Evolutionary conservation across 805 yeast genomes (phyloP), one percentile per base, ranked within the genome.

Genomic region (Candida maltosa): DNA sequence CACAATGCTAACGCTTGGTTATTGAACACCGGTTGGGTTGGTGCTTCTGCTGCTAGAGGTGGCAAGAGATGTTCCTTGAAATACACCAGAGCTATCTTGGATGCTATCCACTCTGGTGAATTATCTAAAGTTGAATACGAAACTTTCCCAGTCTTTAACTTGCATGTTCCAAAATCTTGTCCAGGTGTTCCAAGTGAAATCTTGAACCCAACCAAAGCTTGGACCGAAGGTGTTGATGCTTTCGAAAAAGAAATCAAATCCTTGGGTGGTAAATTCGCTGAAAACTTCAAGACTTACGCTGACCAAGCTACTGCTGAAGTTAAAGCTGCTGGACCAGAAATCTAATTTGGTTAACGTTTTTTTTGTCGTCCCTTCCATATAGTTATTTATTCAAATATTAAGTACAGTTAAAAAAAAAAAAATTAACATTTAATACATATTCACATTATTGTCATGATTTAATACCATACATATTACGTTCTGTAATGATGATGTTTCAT

Each of bases 21-120:
- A 63, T 78, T 91, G 60, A 91, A 91, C 73, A 91, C 98, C 48
- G 98, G 98, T 45, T 91, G 98, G 98, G 87, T 89, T 46, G 98
- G 98, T 44, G 80, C 89, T 51, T 83, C 95, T 41, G 95, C 86
- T 48, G 73, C 87, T 37, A 76, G 80, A 61, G 97, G 97, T 52
- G 98, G 97, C 60, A 83, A 87, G 74, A 83, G 98, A 72, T 91
- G 97, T 71, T 91, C 97, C 41, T 78, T 91, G 67, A 91, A 91
- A 68, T 91, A 87, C 79, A 91, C 98, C 42, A 84, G 98, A 73
- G 95, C 96, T 40, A 89, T 91, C 46, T 73, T 91, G 59, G 96
- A 91, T 62, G 81, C 96, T 27, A 88, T 91, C 54, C 97, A 91
- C 69, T 77, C 87, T 48, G 98, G 97, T 46, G 80, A 83, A 48